These are phyloP conservation scores for Daldinia grandis DNA, from an alignment of 495 filamentous ascomycete genomes.

Conservation along the genomic window DNA sequence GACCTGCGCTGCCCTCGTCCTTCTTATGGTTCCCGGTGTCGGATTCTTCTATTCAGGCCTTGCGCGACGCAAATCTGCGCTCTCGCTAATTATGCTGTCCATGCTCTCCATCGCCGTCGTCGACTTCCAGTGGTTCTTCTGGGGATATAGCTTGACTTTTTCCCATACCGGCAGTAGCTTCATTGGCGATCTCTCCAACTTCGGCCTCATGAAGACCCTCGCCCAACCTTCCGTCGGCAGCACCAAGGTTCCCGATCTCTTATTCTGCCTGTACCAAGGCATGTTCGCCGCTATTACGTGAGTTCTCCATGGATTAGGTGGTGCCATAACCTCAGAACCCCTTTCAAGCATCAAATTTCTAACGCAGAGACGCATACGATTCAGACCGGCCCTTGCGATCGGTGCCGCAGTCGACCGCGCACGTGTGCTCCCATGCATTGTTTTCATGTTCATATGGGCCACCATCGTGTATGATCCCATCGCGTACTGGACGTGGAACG, in stretches of 20 bases:
- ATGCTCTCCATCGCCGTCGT: slow-evolving; percentile 90
- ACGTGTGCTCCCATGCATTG: slow-evolving; percentile 79
- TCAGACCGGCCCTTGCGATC: slow-evolving; percentile 77
- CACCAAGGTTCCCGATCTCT: slow-evolving; percentile 80
- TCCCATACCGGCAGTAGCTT: slow-evolving; percentile 83
- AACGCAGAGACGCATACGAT: slow-evolving; percentile 6
- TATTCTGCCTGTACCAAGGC: slow-evolving; percentile 92
- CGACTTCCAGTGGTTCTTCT: slow-evolving; percentile 99
- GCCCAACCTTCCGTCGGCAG: slow-evolving; percentile 85
- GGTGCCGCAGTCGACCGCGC: slow-evolving; percentile 85
- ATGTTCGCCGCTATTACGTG: slow-evolving; percentile 86
- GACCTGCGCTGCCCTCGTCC: slow-evolving; percentile 78
- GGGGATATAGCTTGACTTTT: slow-evolving; percentile 95
- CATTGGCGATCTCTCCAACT: slow-evolving; percentile 87
- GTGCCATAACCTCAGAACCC: not conserved
- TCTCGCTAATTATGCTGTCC: slow-evolving; percentile 94
- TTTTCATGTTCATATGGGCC: slow-evolving; percentile 90
- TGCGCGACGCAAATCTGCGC: slow-evolving; percentile 91
- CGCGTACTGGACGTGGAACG: slow-evolving; percentile 93
- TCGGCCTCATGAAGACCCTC: slow-evolving; percentile 82
- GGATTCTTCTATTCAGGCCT: slow-evolving; percentile 99
- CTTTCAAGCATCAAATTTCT: slow-evolving; percentile 4
- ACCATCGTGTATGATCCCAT: slow-evolving; percentile 87
- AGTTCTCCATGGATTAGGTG: slow-evolving; percentile 45
- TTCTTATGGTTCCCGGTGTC: slow-evolving; percentile 93